Conservation (phyloP, 768 basidiomycete species). For the Rickenella mellea region DNA sequence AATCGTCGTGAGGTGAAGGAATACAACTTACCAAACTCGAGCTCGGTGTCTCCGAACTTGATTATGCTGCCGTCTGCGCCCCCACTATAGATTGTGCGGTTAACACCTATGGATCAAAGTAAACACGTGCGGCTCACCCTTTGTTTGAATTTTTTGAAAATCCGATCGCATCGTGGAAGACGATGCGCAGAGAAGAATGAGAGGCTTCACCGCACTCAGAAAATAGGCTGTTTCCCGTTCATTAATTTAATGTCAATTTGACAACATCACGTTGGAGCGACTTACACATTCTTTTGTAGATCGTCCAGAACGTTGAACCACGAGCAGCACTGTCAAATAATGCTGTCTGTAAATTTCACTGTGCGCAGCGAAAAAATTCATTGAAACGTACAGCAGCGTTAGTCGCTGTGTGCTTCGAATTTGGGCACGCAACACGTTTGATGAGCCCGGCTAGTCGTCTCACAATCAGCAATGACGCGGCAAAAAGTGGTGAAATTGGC, state of each 20-base stretch:
- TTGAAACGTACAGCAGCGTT: slow-evolving; percentile 15
- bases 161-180: slow-evolving; percentile 37
- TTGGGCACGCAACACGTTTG: slow-evolving; percentile 15
- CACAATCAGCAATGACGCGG: no score
- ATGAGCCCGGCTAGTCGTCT: neutral
- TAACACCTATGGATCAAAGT: no score
- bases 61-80: slow-evolving; percentile 16
- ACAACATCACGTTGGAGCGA: no score
- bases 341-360: no score
- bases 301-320: slow-evolving; percentile 22
- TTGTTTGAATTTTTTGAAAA: slow-evolving; percentile 24
- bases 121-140: no score
- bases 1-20: no score
- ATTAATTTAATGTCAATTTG: no score
- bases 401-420: slow-evolving; percentile 17
- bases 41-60: slow-evolving; percentile 12
- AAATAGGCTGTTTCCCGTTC: no score
- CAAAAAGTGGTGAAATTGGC: no score
- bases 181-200: slow-evolving; percentile 17
- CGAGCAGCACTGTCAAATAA: slow-evolving; percentile 21
- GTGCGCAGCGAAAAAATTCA: no score
- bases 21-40: slow-evolving; percentile 8
- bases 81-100: slow-evolving; percentile 7
- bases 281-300: slow-evolving; percentile 13
- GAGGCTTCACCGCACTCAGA: slow-evolving; percentile 14